These are phyloP conservation scores for Leucocoprinus birnbaumii DNA, from an alignment of 768 basidiomycete genomes.

Conservation along the genomic window DNA sequence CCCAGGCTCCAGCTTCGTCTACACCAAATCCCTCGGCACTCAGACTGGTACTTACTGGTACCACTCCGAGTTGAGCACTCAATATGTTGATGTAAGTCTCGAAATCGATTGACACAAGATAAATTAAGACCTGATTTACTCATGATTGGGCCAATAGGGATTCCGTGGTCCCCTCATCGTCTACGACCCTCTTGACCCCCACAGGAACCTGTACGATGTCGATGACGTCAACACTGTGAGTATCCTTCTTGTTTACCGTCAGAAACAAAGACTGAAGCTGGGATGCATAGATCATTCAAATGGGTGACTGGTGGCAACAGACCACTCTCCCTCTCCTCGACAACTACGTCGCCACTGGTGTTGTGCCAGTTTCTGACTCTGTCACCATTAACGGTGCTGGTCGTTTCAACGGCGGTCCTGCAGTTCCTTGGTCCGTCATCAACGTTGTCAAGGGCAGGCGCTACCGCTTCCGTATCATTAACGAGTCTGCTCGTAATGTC, in stretches of 20 bases:
- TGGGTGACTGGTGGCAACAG: conserved; percentile 41
- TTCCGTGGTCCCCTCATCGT: conserved; percentile 39
- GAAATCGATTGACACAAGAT: conserved; percentile 7
- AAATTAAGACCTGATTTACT: background rate
- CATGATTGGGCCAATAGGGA: conserved; percentile 21
- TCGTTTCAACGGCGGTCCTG: conserved; percentile 38
- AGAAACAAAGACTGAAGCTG: conserved; percentile 19
- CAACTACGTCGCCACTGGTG: conserved; percentile 19
- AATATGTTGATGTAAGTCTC: conserved; percentile 11
- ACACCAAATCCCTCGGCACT: conserved; percentile 26
- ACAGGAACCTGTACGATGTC: conserved; percentile 16
- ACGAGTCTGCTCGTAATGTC: conserved; percentile 41
- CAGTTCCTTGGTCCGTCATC: conserved; percentile 33
- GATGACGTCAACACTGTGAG: conserved; percentile 17
- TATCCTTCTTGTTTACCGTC: conserved; percentile 16
- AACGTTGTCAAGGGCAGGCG: conserved; percentile 38
- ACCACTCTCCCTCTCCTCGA: conserved; percentile 26
- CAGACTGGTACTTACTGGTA: conserved; percentile 25
- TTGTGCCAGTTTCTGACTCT: conserved; percentile 31
- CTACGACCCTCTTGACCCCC: conserved; percentile 28
- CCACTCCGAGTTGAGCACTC: conserved; percentile 16
- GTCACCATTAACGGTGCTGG: conserved; percentile 46
- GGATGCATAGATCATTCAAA: conserved; percentile 18
- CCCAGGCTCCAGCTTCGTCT: conserved; percentile 37
- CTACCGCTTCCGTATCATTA: conserved; percentile 55